A percentile compares a stretch with the other conserved stretches of the same genome.
phyloP scores from a whole-genome alignment of 2,329 filamentous ascomycete species.

The Decorospora gaudefroyi region DNA sequence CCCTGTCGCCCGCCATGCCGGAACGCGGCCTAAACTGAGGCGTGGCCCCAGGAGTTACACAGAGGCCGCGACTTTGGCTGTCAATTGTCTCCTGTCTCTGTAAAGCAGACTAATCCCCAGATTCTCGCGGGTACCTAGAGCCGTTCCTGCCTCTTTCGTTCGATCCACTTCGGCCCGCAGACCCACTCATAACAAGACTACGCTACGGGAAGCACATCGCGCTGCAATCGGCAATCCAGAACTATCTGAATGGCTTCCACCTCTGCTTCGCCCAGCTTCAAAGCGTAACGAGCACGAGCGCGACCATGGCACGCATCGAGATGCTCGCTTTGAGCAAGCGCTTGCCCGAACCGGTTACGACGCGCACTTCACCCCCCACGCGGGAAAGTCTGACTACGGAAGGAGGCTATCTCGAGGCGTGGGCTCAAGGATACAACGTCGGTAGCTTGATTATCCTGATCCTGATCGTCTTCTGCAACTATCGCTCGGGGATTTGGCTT shows the following conservation, averaged over 20 bases:
- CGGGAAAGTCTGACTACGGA: constrained; percentile 32
- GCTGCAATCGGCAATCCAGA: background rate
- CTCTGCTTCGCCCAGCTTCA: background rate
- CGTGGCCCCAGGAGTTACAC: constrained; percentile 6
- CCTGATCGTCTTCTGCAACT: constrained; percentile 46
- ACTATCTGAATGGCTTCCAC: constrained; percentile 12
- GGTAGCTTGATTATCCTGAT: constrained; percentile 43
- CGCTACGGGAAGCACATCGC: background rate
- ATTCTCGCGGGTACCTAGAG: background rate
- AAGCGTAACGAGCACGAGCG: background rate
- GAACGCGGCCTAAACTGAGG: no score
- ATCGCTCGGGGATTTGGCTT: constrained; percentile 39
- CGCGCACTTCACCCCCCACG: constrained; percentile 35
- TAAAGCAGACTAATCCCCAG: constrained; percentile 9
- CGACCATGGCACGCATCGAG: constrained; percentile 29
- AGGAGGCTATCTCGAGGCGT: constrained; percentile 42
- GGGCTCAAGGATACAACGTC: constrained; percentile 47
- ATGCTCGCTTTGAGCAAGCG: constrained; percentile 25
- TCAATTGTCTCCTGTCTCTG: constrained; percentile 4
- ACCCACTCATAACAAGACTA: background rate
- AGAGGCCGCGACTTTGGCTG: constrained; percentile 1
- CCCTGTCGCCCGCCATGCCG: no score
- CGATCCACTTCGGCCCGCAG: background rate
- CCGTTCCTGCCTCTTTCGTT: constrained; percentile 4
- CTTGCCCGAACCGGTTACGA: constrained; percentile 23